phyloP scores from a whole-genome alignment of 345 rosid species.

The Hirschfeldia incana region DNA sequence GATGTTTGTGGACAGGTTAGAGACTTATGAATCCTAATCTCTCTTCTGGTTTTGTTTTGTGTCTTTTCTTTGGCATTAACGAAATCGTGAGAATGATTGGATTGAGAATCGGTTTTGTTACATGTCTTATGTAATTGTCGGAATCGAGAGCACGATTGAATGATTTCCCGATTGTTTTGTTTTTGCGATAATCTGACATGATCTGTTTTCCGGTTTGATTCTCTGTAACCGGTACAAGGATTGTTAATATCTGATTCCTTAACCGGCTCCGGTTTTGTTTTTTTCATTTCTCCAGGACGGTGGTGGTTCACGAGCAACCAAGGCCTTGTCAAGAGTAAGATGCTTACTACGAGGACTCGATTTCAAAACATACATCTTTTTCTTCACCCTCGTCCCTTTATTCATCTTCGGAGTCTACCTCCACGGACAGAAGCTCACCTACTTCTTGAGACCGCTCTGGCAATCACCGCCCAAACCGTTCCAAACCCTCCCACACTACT shows the following conservation, averaged over 20 bases:
- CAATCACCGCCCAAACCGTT: not conserved
- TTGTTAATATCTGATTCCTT: not conserved
- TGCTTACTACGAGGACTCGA: not conserved
- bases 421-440: not conserved
- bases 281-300: not conserved
- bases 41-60: not conserved
- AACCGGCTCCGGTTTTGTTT: not conserved
- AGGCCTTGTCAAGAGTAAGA: not conserved
- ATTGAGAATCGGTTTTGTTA: too few relatives aligned
- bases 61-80: not conserved
- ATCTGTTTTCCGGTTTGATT: not conserved
- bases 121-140: not conserved
- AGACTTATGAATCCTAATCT: not conserved
- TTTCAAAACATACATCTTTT: not conserved
- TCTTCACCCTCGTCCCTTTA: not conserved
- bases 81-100: not conserved
- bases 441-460: not conserved
- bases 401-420: not conserved
- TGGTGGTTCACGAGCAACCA: not conserved
- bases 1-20: slow-evolving; percentile 80
- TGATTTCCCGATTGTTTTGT: too few relatives aligned
- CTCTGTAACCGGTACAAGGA: too few relatives aligned
- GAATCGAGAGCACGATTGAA: not conserved
- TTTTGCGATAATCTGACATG: not conserved
- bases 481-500: not conserved